A percentile compares a stretch with the other conserved stretches of the same genome.
Evolutionary conservation across 2,329 filamentous ascomycete species (phyloP).

Genomic region (Coniosporium tulheliwenetii): DNA sequence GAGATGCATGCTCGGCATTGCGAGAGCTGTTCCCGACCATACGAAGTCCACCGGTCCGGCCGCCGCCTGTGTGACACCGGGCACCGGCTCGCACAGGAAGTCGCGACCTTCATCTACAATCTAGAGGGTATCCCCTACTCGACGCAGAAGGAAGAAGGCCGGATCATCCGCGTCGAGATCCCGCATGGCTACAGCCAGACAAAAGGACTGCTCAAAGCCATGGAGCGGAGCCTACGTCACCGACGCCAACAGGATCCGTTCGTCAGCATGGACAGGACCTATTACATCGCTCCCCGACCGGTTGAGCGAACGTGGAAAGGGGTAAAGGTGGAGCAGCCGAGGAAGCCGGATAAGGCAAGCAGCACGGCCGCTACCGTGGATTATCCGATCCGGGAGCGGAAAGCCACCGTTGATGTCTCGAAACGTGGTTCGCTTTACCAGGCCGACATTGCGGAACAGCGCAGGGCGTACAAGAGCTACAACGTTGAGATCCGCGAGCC

Average conservation of each 20-base stretch:
- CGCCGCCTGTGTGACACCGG: conserved; percentile 27
- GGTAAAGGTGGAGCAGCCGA: conserved; percentile 16
- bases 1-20: conserved; percentile 31
- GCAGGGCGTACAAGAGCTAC: conserved; percentile 20
- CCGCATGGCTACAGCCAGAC: conserved; percentile 24
- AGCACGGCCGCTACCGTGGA: conserved; percentile 1
- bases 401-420: conserved; percentile 7
- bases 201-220: conserved; percentile 22
- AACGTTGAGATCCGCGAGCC: conserved; percentile 25
- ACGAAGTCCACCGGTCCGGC: conserved; percentile 22
- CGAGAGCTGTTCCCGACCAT: conserved; percentile 26
- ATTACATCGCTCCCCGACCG: conserved; percentile 23
- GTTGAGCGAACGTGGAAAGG: conserved; percentile 8
- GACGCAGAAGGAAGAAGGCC: conserved; percentile 15
- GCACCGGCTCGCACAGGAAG: conserved; percentile 26
- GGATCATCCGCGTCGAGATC: conserved; percentile 29
- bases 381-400: neutral
- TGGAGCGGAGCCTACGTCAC: conserved; percentile 22
- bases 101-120: conserved; percentile 28
- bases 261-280: conserved; percentile 26
- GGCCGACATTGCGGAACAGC: conserved; percentile 19
- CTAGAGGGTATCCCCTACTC: conserved; percentile 13
- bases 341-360: conserved; percentile 6
- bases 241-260: conserved; percentile 17
- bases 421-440: conserved; percentile 26